A percentile compares a stretch with the other conserved stretches of the same genome.
Conservation (phyloP, 768 basidiomycete species). For the Gloeopeniophorella convolvens region DNA sequence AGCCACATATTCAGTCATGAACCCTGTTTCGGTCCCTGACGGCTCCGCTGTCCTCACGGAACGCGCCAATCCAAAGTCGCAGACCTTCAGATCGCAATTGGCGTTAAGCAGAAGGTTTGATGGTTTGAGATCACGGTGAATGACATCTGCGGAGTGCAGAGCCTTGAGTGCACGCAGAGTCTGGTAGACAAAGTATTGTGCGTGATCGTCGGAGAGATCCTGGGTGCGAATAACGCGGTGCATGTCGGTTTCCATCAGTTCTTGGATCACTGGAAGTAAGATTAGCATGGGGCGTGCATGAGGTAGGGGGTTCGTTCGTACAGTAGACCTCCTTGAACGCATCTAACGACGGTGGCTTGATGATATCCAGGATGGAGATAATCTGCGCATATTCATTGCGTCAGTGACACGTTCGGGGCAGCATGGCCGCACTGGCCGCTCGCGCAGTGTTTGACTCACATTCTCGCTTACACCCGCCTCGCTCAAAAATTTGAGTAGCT, state of each 20-base stretch:
- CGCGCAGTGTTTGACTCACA: slow-evolving; percentile 33
- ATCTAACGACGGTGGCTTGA: slow-evolving; percentile 76
- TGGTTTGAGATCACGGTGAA: slow-evolving; percentile 95
- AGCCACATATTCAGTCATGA: slow-evolving; percentile 98
- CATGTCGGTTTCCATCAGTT: slow-evolving; percentile 94
- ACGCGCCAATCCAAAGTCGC: slow-evolving; percentile 94
- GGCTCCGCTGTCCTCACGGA: slow-evolving; percentile 82
- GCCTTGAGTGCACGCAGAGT: slow-evolving; percentile 94
- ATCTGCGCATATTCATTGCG: slow-evolving; percentile 51
- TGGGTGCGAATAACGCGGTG: slow-evolving; percentile 95
- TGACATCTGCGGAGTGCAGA: slow-evolving; percentile 92
- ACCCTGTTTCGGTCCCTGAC: slow-evolving; percentile 75
- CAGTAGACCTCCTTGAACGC: slow-evolving; percentile 82
- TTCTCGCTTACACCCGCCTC: slow-evolving; percentile 89
- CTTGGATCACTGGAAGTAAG: slow-evolving; percentile 63
- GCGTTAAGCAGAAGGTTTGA: slow-evolving; percentile 96
- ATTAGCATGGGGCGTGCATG: slow-evolving; percentile 3
- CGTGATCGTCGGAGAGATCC: slow-evolving; percentile 92
- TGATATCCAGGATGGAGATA: slow-evolving; percentile 84
- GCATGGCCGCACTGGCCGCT: neutral
- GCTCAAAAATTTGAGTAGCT: slow-evolving; percentile 69
- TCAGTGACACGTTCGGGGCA: neutral
- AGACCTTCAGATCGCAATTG: slow-evolving; percentile 93
- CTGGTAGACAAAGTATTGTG: slow-evolving; percentile 91
- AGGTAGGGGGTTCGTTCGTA: slow-evolving; percentile 30